phyloP scores from a whole-genome alignment of 768 basidiomycete species.

The Lactarius hengduanensis region DNA sequence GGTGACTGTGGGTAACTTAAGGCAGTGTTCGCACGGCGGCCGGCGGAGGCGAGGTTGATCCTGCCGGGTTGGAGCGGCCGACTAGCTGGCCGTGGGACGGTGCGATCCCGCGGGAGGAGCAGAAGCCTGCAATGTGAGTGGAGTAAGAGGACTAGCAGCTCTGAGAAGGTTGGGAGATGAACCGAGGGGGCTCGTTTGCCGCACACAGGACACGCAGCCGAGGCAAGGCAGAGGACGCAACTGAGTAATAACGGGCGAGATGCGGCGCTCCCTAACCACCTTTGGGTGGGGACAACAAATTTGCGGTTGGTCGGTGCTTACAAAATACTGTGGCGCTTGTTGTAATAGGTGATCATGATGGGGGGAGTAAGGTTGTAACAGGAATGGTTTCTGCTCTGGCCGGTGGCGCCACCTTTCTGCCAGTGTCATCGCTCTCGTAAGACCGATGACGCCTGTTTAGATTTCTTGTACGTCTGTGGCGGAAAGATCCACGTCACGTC shows the following conservation, averaged over 20 bases:
- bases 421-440: neutral
- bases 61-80: neutral
- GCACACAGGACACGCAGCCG: neutral
- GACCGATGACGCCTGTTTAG: neutral
- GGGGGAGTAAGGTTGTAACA: neutral
- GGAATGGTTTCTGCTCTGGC: neutral
- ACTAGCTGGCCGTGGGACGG: neutral
- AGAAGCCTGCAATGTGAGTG: neutral
- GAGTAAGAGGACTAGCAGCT: neutral
- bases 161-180: neutral
- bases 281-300: neutral
- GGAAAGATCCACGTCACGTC: neutral
- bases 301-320: neutral
- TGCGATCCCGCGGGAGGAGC: neutral
- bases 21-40: neutral
- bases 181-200: neutral
- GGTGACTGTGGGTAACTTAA: neutral
- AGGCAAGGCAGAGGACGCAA: neutral
- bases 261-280: neutral
- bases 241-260: neutral
- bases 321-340: neutral
- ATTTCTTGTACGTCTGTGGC: neutral
- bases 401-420: neutral
- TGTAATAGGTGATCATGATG: neutral
- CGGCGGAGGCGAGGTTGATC: neutral